A percentile compares a stretch with the other conserved stretches of the same genome.
Conservation (phyloP, 176 grass and related monocot genomes). For the Musa schizocarpa region DNA sequence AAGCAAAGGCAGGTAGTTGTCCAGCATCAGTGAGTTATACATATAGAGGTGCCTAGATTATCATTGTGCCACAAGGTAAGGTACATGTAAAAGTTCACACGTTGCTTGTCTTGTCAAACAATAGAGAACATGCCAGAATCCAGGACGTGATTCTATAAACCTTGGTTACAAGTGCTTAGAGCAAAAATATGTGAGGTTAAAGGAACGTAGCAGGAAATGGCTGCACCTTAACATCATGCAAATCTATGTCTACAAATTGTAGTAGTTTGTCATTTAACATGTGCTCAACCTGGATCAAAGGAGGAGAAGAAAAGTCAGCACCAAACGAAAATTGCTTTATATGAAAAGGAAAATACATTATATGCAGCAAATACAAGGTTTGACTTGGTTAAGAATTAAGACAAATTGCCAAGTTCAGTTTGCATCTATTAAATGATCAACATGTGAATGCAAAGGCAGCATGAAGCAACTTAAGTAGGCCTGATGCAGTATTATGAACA, state of each 20-base stretch:
- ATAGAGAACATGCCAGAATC: too few relatives aligned
- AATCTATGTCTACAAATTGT: slow-evolving; percentile 92
- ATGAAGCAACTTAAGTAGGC: not conserved
- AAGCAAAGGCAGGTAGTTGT: not conserved
- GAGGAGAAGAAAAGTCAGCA: not conserved
- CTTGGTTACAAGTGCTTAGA: not conserved
- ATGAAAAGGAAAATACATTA: not conserved
- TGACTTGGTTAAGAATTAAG: not conserved
- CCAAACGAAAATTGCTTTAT: too few relatives aligned
- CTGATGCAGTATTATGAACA: not conserved
- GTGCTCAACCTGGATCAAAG: slow-evolving; percentile 60
- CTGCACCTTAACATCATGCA: slow-evolving; percentile 85
- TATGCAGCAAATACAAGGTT: not conserved
- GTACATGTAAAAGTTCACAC: too few relatives aligned
- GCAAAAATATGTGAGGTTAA: slow-evolving; percentile 15
- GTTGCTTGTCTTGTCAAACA: too few relatives aligned
- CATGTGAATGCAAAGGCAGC: not conserved
- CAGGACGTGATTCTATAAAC: too few relatives aligned
- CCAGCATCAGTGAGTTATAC: not conserved
- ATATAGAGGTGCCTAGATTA: not conserved
- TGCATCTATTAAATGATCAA: not conserved
- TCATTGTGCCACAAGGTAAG: too few relatives aligned
- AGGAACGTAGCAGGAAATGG: slow-evolving; percentile 5
- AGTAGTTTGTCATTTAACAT: slow-evolving; percentile 94
- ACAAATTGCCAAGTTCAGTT: not conserved